Percentiles rank a stretch among this genome's conserved stretches.
These are phyloP conservation scores for Raddia distichophylla DNA, from an alignment of 176 grass and related monocot species.

Conservation along the genomic window DNA sequence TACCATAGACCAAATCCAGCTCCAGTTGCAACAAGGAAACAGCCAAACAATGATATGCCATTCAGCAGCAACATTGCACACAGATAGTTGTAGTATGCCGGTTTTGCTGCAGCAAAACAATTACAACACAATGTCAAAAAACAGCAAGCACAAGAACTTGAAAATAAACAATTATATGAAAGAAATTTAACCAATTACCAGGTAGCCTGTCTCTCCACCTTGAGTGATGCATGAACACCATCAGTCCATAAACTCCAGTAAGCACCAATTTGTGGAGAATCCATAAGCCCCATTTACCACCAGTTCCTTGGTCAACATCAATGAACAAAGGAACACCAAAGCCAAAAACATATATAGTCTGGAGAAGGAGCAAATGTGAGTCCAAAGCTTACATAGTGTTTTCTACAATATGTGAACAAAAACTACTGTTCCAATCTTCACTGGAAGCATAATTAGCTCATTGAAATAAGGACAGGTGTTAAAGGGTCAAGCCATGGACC, in stretches of 20 bases:
- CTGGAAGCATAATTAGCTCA: conserved; percentile 4
- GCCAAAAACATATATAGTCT: conserved; percentile 92
- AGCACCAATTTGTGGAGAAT: conserved; percentile 88
- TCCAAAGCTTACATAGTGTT: conserved; percentile 4
- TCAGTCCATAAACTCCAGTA: conserved; percentile 79
- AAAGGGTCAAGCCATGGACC: not conserved
- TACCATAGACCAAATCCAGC: conserved; percentile 95
- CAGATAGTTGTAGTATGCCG: conserved; percentile 92
- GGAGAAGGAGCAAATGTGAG: conserved; percentile 39
- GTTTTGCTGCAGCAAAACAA: conserved; percentile 75
- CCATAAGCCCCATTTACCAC: conserved; percentile 89
- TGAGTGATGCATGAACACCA: conserved; percentile 95
- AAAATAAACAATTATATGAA: conserved; percentile 27
- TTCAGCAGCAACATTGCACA: conserved; percentile 89
- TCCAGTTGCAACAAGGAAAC: conserved; percentile 75
- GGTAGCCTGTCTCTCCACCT: conserved; percentile 95
- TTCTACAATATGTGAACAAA: not conserved
- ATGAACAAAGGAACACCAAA: conserved; percentile 82
- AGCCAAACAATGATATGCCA: conserved; percentile 72
- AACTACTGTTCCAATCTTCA: conserved; percentile 1
- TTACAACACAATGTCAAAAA: conserved; percentile 26
- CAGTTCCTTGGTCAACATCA: conserved; percentile 71
- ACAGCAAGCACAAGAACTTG: conserved; percentile 17
- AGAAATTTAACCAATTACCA: conserved; percentile 52
- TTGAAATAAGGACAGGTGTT: conserved; percentile 15